phyloP scores from a whole-genome alignment of 2,329 filamentous ascomycete genomes.

The Aspergillus quadricinctus region DNA sequence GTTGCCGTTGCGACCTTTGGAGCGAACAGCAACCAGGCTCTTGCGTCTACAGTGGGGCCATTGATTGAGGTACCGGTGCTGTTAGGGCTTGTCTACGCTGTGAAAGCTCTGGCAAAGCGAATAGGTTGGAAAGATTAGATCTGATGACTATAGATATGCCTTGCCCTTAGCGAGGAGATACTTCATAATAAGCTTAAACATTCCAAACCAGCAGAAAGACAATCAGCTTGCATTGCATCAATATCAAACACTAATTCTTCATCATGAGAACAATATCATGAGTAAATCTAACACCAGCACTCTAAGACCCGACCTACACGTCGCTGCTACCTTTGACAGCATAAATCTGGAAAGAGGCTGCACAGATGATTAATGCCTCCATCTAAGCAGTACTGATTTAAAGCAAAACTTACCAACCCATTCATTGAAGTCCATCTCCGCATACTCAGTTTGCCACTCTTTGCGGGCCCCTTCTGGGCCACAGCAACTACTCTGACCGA shows the following conservation, averaged over 20 bases:
- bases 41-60: constrained; percentile 49
- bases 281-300: no score
- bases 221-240: no score
- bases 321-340: constrained; percentile 37
- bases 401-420: constrained; percentile 45
- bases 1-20: constrained; percentile 79
- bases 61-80: constrained; percentile 82
- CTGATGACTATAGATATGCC: background rate
- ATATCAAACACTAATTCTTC: no score
- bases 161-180: background rate
- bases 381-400: background rate
- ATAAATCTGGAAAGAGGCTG: constrained; percentile 50
- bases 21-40: constrained; percentile 58
- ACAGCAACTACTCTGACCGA: constrained; percentile 6
- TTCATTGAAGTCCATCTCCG: constrained; percentile 33
- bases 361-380: background rate
- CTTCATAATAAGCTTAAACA: background rate
- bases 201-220: no score
- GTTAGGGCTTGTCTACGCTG: constrained; percentile 68
- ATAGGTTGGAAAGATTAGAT: constrained; percentile 8
- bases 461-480: constrained; percentile 3
- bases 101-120: constrained; percentile 39
- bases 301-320: no score
- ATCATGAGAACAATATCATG: no score
- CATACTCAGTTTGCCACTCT: background rate